A percentile compares a stretch with the other conserved stretches of the same genome.
phyloP scores from a whole-genome alignment of 768 basidiomycete genomes.

The Boletus tomentosulus region DNA sequence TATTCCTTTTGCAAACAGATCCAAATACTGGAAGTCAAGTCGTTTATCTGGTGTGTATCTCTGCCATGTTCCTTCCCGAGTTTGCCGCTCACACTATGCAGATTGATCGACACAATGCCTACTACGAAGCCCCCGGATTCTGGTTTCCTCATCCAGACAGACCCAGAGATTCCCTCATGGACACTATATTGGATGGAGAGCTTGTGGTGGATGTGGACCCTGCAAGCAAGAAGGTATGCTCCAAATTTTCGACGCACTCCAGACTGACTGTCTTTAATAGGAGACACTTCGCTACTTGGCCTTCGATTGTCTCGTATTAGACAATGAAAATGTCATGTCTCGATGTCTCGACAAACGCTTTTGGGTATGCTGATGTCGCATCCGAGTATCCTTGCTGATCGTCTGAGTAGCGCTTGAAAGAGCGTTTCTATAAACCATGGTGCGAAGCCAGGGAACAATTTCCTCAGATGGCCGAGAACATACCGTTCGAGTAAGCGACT shows the following conservation, averaged over 20 bases:
- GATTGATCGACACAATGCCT: slow-evolving; percentile 94
- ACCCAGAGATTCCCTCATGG: slow-evolving; percentile 59
- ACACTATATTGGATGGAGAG: slow-evolving; percentile 90
- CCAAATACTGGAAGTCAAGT: slow-evolving; percentile 45
- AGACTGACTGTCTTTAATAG: slow-evolving; percentile 36
- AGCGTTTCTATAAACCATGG: slow-evolving; percentile 83
- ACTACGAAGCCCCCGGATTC: slow-evolving; percentile 68
- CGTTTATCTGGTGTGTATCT: slow-evolving; percentile 68
- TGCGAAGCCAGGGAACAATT: slow-evolving; percentile 62
- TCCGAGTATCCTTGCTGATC: slow-evolving; percentile 3
- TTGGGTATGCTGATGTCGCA: slow-evolving; percentile 53
- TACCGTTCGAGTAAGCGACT: slow-evolving; percentile 78
- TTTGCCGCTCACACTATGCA: slow-evolving; percentile 30
- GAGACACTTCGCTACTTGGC: slow-evolving; percentile 78
- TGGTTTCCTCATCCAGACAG: slow-evolving; percentile 89
- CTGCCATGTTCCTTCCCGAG: background rate
- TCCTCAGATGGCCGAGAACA: slow-evolving; percentile 56
- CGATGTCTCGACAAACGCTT: slow-evolving; percentile 82
- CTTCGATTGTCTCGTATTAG: slow-evolving; percentile 89
- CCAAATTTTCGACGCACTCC: background rate
- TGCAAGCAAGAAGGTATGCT: slow-evolving; percentile 58
- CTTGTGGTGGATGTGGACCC: slow-evolving; percentile 89
- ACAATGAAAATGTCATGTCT: slow-evolving; percentile 84
- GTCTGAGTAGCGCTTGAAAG: slow-evolving; percentile 45
- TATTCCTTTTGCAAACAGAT: slow-evolving; percentile 74